A percentile compares a stretch with the other conserved stretches of the same genome.
These are phyloP conservation scores for Xylaria sp. DNA, from an alignment of 2,329 filamentous ascomycete genomes.

Conservation along the genomic window DNA sequence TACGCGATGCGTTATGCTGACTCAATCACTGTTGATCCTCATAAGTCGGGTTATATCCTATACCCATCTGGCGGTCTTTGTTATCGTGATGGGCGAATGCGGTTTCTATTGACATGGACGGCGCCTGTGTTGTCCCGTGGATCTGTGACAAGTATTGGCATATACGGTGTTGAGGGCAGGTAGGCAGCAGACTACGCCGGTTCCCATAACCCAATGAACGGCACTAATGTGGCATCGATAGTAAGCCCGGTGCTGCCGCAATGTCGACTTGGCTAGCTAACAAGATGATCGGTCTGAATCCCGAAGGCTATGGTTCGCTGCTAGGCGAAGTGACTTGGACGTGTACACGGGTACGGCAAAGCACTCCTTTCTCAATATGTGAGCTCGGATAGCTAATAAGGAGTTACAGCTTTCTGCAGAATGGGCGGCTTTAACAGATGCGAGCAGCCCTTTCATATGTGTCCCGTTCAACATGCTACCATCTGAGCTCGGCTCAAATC, in stretches of 20 bases:
- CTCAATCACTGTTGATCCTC: slow-evolving; percentile 54
- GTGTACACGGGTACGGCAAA: slow-evolving; percentile 45
- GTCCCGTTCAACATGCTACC: slow-evolving; percentile 51
- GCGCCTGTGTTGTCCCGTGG: slow-evolving; percentile 48
- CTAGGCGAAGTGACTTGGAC: slow-evolving; percentile 52
- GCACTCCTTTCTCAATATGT: not conserved
- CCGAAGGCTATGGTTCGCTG: slow-evolving; percentile 49
- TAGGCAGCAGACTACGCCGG: slow-evolving; percentile 20
- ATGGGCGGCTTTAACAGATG: slow-evolving; percentile 47
- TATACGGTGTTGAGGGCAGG: slow-evolving; percentile 54
- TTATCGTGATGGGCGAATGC: slow-evolving; percentile 52
- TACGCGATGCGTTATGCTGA: slow-evolving; percentile 48
- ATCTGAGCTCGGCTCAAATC: slow-evolving; percentile 38
- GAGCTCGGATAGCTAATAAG: slow-evolving; percentile 6
- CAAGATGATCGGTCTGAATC: slow-evolving; percentile 48
- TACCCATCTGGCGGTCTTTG: slow-evolving; percentile 53
- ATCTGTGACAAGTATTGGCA: slow-evolving; percentile 47
- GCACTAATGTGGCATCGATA: slow-evolving; percentile 24
- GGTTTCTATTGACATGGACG: slow-evolving; percentile 52
- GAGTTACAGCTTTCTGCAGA: slow-evolving; percentile 45
- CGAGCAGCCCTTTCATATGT: slow-evolving; percentile 45
- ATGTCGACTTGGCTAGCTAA: slow-evolving; percentile 53
- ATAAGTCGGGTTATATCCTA: slow-evolving; percentile 54
- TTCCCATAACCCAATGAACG: not conserved
- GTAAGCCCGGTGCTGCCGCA: slow-evolving; percentile 53